A percentile compares a stretch with the other conserved stretches of the same genome.
Conservation (phyloP, 352 stramenopile genomes). For the Phytophthora brassicae region DNA sequence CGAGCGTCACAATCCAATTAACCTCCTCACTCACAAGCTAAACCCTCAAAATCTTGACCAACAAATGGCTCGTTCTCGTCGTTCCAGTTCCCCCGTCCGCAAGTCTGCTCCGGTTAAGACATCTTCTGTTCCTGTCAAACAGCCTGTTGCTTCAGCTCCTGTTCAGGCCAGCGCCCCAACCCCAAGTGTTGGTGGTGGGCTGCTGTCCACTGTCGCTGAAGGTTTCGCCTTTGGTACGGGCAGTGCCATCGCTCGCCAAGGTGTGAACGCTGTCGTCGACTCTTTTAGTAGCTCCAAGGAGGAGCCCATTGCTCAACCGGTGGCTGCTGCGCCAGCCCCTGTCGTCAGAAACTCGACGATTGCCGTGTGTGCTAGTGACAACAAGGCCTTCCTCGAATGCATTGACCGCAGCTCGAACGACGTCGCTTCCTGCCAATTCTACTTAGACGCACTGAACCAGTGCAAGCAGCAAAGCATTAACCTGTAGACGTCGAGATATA, state of each 20-base stretch:
- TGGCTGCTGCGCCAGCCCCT: conserved; percentile 15
- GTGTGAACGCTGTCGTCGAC: conserved; percentile 65
- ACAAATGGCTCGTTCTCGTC: conserved; percentile 75
- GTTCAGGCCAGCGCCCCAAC: conserved; percentile 27
- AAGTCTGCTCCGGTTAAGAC: conserved; percentile 43
- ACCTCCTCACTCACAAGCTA: conserved; percentile 18
- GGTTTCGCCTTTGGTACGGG: conserved; percentile 97
- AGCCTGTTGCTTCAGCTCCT: conserved; percentile 30
- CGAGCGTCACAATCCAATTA: conserved; percentile 26
- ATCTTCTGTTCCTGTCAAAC: conserved; percentile 40
- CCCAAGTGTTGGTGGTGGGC: conserved; percentile 89
- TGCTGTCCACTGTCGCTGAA: conserved; percentile 94
- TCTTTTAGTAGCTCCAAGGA: conserved; percentile 63
- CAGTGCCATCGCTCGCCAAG: conserved; percentile 93
- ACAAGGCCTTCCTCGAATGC: conserved; percentile 83
- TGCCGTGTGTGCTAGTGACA: conserved; percentile 54
- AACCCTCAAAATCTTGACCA: neutral
- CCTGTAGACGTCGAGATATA: conserved; percentile 36
- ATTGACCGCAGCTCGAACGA: conserved; percentile 77
- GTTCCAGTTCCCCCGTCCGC: conserved; percentile 48
- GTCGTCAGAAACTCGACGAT: conserved; percentile 18
- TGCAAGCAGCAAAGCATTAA: conserved; percentile 79
- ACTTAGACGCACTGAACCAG: conserved; percentile 79
- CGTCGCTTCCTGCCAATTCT: conserved; percentile 83
- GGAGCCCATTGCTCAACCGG: conserved; percentile 29